These are phyloP conservation scores for Penicillium tannophilum DNA, from an alignment of 495 filamentous ascomycete genomes.

Conservation along the genomic window DNA sequence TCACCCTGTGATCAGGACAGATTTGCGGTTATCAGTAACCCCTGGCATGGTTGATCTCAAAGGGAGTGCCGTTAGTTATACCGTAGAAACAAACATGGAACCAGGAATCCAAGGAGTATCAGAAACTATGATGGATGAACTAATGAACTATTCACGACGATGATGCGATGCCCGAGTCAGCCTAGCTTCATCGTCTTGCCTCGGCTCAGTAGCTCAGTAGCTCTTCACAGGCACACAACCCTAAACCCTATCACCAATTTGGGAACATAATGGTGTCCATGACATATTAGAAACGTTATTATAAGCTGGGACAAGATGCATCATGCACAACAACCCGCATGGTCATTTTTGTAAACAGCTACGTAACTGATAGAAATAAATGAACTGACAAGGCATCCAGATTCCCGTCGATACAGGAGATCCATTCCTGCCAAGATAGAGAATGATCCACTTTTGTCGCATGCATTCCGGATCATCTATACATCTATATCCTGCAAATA, in stretches of 20 bases:
- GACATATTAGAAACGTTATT: not conserved
- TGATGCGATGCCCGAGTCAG: not conserved
- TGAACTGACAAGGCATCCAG: not conserved
- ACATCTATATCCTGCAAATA: not conserved
- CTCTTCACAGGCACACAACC: conserved; percentile 7
- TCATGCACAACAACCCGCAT: too few species aligned
- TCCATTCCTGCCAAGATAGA: not conserved
- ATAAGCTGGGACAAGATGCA: too few species aligned
- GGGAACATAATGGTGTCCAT: not conserved
- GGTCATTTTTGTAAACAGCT: not conserved
- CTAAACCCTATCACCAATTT: conserved; percentile 26
- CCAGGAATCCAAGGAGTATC: not conserved
- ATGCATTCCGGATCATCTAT: not conserved
- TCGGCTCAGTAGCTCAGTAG: conserved; percentile 11
- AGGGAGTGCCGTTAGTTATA: not conserved
- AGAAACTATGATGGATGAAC: not conserved
- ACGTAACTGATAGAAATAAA: not conserved
- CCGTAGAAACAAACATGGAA: not conserved
- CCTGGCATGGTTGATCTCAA: conserved; percentile 21
- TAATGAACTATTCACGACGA: not conserved
- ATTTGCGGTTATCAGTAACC: conserved; percentile 37
- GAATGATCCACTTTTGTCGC: not conserved
- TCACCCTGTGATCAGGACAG: conserved; percentile 52
- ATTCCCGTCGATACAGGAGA: not conserved
- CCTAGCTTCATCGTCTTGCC: conserved; percentile 11